phyloP scores from a whole-genome alignment of 495 filamentous ascomycete species.

The Pseudevernia furfuracea region DNA sequence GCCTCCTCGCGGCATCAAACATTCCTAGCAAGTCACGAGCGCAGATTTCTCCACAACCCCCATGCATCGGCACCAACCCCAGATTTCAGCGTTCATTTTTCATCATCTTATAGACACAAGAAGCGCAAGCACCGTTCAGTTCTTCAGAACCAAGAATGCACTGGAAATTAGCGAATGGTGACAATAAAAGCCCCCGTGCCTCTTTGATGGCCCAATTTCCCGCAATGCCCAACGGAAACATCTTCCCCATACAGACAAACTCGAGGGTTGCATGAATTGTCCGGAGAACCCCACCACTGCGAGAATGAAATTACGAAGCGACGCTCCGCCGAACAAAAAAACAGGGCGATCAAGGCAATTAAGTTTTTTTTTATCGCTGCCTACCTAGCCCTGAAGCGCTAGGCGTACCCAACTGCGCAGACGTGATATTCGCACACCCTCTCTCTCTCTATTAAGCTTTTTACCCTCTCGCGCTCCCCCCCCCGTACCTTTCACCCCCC shows the following conservation, averaged over 20 bases:
- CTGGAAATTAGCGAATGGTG: background rate
- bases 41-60: background rate
- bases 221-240: background rate
- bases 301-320: too few relatives aligned
- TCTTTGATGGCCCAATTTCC: background rate
- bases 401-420: too few relatives aligned
- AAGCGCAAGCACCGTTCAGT: constrained; percentile 2
- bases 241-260: background rate
- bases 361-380: too few relatives aligned
- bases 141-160: background rate
- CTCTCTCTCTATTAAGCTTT: too few relatives aligned
- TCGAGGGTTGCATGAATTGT: too few relatives aligned
- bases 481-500: background rate
- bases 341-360: background rate
- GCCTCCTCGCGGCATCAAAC: background rate
- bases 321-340: background rate
- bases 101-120: background rate
- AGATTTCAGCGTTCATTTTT: background rate
- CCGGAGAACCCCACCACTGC: too few relatives aligned
- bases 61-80: background rate
- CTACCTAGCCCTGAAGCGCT: background rate
- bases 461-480: background rate
- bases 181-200: background rate
- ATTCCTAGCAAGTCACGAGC: background rate
- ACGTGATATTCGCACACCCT: background rate